These are phyloP conservation scores for Salvia splendens DNA, from an alignment of 257 asterid genomes.

Conservation along the genomic window DNA sequence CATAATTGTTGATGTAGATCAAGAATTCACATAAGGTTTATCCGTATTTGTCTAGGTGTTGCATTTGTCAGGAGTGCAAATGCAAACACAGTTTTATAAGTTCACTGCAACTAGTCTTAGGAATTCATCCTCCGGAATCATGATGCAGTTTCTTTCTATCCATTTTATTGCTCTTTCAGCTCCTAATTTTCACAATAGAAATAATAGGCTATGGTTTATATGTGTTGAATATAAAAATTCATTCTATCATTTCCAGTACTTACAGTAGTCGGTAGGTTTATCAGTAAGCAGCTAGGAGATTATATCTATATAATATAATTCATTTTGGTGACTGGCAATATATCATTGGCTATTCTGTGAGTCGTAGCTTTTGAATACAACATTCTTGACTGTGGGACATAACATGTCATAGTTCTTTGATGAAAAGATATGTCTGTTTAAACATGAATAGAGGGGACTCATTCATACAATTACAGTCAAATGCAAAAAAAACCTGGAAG, in stretches of 20 bases:
- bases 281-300: neutral
- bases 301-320: neutral
- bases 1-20: neutral
- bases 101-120: conserved; percentile 4
- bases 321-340: neutral
- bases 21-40: neutral
- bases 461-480: neutral
- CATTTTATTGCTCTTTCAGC: neutral
- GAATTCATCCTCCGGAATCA: conserved; percentile 10
- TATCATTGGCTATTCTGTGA: neutral
- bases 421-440: conserved; percentile 6
- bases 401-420: neutral
- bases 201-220: neutral
- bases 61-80: neutral
- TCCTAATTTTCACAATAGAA: neutral
- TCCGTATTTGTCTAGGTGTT: neutral
- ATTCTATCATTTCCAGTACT: neutral
- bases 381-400: neutral
- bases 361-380: neutral
- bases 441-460: neutral
- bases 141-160: too few species aligned
- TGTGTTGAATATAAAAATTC: neutral
- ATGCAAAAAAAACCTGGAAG: conserved; percentile 7
- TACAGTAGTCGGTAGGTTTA: neutral
- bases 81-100: neutral